Conservation (phyloP, 306 rosid genomes). For the Purshia tridentata region DNA sequence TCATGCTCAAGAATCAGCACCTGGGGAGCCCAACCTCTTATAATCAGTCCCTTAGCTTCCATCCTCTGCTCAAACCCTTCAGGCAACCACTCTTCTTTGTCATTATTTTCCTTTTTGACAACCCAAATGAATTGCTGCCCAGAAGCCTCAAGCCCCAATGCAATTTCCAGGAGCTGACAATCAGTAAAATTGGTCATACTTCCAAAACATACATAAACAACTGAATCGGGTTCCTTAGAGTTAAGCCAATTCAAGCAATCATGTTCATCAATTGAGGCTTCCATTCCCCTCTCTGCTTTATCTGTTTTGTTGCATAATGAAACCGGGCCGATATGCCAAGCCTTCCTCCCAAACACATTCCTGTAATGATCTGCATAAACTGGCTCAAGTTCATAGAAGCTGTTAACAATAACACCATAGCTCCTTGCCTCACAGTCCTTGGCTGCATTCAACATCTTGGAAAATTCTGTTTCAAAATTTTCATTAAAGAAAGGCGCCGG, state of each 20-base stretch:
- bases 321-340: slow-evolving; percentile 63
- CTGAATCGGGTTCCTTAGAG: slow-evolving; percentile 26
- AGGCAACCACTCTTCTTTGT: slow-evolving; percentile 26
- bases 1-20: slow-evolving; percentile 35
- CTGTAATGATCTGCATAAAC: slow-evolving; percentile 50
- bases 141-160: slow-evolving; percentile 50
- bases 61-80: slow-evolving; percentile 33
- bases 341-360: slow-evolving; percentile 41
- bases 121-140: slow-evolving; percentile 46
- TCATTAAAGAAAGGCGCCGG: not conserved
- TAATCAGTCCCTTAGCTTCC: slow-evolving; percentile 37
- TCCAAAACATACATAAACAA: slow-evolving; percentile 56
- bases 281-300: slow-evolving; percentile 37
- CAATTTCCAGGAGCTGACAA: slow-evolving; percentile 45
- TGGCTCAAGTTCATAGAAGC: slow-evolving; percentile 50
- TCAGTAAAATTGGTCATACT: slow-evolving; percentile 11
- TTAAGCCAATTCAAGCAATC: slow-evolving; percentile 29
- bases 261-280: slow-evolving; percentile 33
- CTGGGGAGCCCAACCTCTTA: slow-evolving; percentile 55
- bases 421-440: slow-evolving; percentile 36
- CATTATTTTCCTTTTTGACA: slow-evolving; percentile 16
- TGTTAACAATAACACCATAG: slow-evolving; percentile 50
- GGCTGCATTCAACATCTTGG: slow-evolving; percentile 7
- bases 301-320: slow-evolving; percentile 29
- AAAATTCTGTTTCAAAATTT: not conserved